A percentile compares a stretch with the other conserved stretches of the same genome.
phyloP scores from a whole-genome alignment of 768 basidiomycete genomes.

The Tylopilus subfusipes region DNA sequence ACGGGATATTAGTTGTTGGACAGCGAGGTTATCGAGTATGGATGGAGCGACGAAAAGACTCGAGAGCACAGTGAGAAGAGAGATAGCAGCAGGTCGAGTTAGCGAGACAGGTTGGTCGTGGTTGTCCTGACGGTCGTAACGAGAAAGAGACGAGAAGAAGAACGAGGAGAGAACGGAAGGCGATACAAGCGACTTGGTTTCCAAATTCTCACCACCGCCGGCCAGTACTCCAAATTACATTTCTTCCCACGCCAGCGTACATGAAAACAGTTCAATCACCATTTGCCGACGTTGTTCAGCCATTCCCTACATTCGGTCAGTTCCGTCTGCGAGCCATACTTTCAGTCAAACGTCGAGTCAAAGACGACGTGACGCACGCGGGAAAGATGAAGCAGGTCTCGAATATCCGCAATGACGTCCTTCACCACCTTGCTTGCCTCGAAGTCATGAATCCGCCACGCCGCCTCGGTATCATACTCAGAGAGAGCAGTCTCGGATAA shows the following conservation, averaged over 20 bases:
- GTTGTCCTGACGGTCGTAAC: conserved; percentile 28
- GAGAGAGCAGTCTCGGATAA: neutral
- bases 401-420: conserved; percentile 23
- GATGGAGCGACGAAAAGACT: conserved; percentile 10
- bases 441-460: conserved; percentile 9
- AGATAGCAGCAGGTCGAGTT: conserved; percentile 3
- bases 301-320: conserved; percentile 24
- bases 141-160: conserved; percentile 13
- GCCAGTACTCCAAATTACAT: conserved; percentile 15
- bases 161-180: conserved; percentile 8
- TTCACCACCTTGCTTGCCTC: conserved; percentile 11
- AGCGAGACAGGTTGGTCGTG: conserved; percentile 9
- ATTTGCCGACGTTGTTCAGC: conserved; percentile 21
- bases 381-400: conserved; percentile 23
- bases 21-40: conserved; percentile 34
- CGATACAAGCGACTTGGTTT: conserved; percentile 13
- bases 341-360: conserved; percentile 1
- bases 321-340: conserved; percentile 16
- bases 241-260: conserved; percentile 29
- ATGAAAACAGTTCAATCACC: conserved; percentile 2
- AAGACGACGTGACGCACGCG: conserved; percentile 12
- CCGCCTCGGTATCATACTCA: neutral
- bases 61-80: conserved; percentile 11
- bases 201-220: conserved; percentile 17
- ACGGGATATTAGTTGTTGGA: conserved; percentile 15